Conservation (phyloP, 257 asterid species). For the Jacaranda mimosifolia region DNA sequence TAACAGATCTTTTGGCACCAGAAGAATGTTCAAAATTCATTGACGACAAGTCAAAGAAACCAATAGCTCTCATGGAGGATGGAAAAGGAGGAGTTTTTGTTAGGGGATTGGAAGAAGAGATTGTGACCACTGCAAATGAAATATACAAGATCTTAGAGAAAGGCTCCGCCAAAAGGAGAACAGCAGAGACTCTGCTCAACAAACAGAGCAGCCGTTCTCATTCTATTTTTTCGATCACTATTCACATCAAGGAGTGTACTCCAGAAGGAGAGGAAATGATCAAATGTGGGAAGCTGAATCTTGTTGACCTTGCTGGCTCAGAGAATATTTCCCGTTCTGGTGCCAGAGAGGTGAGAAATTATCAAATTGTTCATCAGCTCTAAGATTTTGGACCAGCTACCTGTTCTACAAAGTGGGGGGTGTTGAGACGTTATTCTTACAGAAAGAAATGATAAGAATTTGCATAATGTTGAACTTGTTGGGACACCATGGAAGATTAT, state of each 20-base stretch:
- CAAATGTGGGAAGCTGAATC: constrained; percentile 95
- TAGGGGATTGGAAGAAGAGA: constrained; percentile 97
- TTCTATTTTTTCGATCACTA: constrained; percentile 92
- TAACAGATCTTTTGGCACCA: constrained; percentile 92
- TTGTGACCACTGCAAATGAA: constrained; percentile 92
- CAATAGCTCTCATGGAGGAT: constrained; percentile 97
- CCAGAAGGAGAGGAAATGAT: constrained; percentile 99
- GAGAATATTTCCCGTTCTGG: constrained; percentile 99
- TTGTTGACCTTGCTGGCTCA: constrained; percentile 98
- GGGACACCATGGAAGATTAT: constrained; percentile 16
- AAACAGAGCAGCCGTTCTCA: constrained; percentile 99
- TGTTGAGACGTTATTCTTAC: constrained; percentile 14
- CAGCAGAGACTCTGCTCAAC: constrained; percentile 98
- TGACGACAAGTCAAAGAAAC: constrained; percentile 94
- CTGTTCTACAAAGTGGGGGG: background rate
- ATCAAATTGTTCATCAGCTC: constrained; percentile 9
- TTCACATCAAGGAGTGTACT: constrained; percentile 95
- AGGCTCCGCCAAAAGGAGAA: constrained; percentile 98
- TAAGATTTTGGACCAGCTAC: constrained; percentile 8
- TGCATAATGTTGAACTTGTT: constrained; percentile 29
- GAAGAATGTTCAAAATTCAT: constrained; percentile 76
- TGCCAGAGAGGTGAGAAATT: constrained; percentile 87
- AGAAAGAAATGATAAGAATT: constrained; percentile 9
- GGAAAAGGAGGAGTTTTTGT: constrained; percentile 98
- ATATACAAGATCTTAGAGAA: constrained; percentile 89